phyloP scores from a whole-genome alignment of 2,329 filamentous ascomycete genomes.

The Podosphaera xanthii region DNA sequence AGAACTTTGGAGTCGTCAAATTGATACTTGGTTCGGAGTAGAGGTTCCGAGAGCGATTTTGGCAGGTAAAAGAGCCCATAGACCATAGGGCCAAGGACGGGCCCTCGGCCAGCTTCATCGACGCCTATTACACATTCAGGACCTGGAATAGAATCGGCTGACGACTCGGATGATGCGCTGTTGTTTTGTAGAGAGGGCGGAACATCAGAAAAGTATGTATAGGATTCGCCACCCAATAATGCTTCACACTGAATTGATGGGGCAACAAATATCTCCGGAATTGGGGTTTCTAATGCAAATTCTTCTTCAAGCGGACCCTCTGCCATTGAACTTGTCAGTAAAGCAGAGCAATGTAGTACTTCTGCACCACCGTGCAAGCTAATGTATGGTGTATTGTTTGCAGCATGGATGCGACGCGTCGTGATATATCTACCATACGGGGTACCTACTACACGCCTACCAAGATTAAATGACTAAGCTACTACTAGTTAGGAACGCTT shows the following conservation, averaged over 20 bases:
- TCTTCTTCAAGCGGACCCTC: constrained; percentile 15
- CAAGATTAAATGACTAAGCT: too few relatives aligned
- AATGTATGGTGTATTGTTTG: too few relatives aligned
- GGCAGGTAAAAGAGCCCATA: constrained; percentile 58
- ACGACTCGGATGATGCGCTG: neutral
- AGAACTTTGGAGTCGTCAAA: constrained; percentile 94
- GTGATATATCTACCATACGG: too few relatives aligned
- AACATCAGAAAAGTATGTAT: constrained; percentile 47
- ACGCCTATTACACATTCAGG: constrained; percentile 62
- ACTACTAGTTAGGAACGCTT: too few relatives aligned
- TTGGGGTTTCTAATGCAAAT: constrained; percentile 16
- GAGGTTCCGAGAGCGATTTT: constrained; percentile 40
- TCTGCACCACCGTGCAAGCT: too few relatives aligned
- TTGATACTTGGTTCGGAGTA: constrained; percentile 58
- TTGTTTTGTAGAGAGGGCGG: constrained; percentile 29
- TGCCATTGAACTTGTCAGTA: constrained; percentile 14
- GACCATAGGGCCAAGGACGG: constrained; percentile 68
- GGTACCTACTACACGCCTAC: too few relatives aligned
- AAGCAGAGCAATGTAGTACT: too few relatives aligned
- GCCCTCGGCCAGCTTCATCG: constrained; percentile 82
- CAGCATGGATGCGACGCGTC: too few relatives aligned
- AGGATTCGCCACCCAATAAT: constrained; percentile 42
- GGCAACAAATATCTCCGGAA: constrained; percentile 31
- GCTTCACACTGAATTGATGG: constrained; percentile 38
- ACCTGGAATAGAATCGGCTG: constrained; percentile 15